Conservation (phyloP, 768 basidiomycete genomes). For the Tulasnella sp. region DNA sequence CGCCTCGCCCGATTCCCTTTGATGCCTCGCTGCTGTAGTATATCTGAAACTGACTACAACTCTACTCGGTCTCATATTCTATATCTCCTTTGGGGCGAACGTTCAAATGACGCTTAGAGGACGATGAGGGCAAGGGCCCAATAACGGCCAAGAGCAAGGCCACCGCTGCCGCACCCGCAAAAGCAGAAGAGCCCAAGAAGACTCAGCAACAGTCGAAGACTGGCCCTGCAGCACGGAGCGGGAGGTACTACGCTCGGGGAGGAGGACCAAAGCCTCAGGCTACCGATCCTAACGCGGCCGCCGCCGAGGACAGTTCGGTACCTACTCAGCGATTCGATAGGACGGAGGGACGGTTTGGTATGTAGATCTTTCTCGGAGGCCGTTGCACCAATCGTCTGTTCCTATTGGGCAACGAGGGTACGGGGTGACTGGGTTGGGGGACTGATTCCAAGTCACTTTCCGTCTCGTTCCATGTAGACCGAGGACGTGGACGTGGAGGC, state of each 20-base stretch:
- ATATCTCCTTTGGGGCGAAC: neutral
- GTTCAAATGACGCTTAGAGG: neutral
- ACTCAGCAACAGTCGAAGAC: constrained; percentile 45
- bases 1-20: neutral
- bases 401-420: constrained; percentile 30
- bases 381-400: neutral
- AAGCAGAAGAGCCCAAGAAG: constrained; percentile 6
- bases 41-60: neutral
- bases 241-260: constrained; percentile 67
- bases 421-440: neutral
- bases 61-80: neutral
- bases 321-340: constrained; percentile 28
- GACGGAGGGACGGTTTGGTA: constrained; percentile 34
- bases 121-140: constrained; percentile 32
- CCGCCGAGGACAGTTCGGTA: constrained; percentile 39
- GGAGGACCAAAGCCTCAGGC: constrained; percentile 39
- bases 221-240: constrained; percentile 61
- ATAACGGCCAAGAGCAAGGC: constrained; percentile 37
- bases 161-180: constrained; percentile 2
- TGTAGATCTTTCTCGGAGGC: constrained; percentile 28
- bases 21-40: neutral
- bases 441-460: constrained; percentile 11
- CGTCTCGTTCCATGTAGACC: constrained; percentile 36
- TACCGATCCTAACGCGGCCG: constrained; percentile 27
- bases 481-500: constrained; percentile 41